Evolutionary conservation across 306 rosid genomes (phyloP), one percentile per base, ranked within the genome.

Genomic region (Hippophae tibetana): DNA sequence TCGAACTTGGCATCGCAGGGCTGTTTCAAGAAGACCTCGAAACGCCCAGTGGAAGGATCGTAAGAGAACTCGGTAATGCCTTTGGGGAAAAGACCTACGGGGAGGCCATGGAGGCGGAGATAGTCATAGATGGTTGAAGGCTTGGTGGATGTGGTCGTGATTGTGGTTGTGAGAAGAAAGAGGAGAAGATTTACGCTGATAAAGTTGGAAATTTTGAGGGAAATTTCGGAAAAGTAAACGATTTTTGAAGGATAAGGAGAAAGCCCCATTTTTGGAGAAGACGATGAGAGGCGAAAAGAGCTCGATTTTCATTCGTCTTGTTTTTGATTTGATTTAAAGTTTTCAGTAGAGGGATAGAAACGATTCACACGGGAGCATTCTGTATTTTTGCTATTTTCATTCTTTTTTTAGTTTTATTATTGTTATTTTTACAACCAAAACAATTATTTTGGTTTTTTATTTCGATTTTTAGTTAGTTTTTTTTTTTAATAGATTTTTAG

Each of bases 1-100:
- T 89, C 97, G 71, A 89, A 86, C 74, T 80, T 89, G n/a, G 97
- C 97, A 69, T 82, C 72, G 62, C 97, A 86, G 0, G 97, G 74
- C 46, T 86, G 66, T 10, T 72, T 68, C 65, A 89, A 74, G 45
- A 70, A 67, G n/a, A 89, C 86, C 62, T 71, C 70, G 67, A 82
- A 89, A 1, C 72, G 63, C 0, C 89, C 89, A 23, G 69, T 61
- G 18, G 66, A 47, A 6, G 51, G 43, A 56, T 86, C 76, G 13
- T 80, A 60, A 0, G 82, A 66, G 27, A 82, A 89, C 11, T 58
- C 47, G 0, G 81, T 86, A 12, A 89, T 79, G 23, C 81, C 85
- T 47, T 84, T 89, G 0, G 97, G 97, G 9, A 86, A 73, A 42
- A 89, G 84, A 6, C 97, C 97, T 2, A 77, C 79, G 8, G 97